Base-by-base conservation (phyloP, 2,329 filamentous ascomycete species). In the Clarireedia monteithiana region DNA sequence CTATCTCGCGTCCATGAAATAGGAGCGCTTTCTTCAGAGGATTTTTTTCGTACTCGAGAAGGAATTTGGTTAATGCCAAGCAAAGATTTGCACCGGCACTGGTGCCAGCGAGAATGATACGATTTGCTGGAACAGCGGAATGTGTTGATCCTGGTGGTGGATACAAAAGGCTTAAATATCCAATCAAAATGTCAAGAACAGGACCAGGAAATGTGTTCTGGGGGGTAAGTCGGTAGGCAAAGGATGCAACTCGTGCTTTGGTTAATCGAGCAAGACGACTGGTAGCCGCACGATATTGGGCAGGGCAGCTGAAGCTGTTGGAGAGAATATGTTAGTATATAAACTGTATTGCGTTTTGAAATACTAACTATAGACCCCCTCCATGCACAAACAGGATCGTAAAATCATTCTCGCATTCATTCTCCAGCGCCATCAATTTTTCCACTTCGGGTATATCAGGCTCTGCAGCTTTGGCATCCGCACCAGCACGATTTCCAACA, bases 181-280 rank as follows among this genome's bases (percentile, higher is more conserved):
- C 82, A 36, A 85, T 75, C 10, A 92, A 71, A 2, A 81, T 85
- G 66, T 94, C 89, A 46, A 92, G 72, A 5, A 92, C 70, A 1
- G 87, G 86, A 0, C 85, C 76, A 0, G 89, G 89, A 66, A 94
- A 94, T 0, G 86, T 81, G 57, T 84, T 73, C 66, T 91, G 85
- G 0, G 89, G 89, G 9, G 86, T 81, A 2, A 92, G 77, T 5
- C 89, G 78, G 70, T 92, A 92, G 3, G 86, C 79, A 5, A 91
- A 83, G 34, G 45, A 57, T 46, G 64, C 91, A 39, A 83, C 83
- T 7, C 86, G 77, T 2, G 87, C 87, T 23, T 81, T 79, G 0
- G 81, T 85, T 56, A 84, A 68, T 66, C 84, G 83, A 17, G 86
- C 86, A 14, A 92, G 72, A 50, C 77, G 80, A 57, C 79, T 80